Base-by-base conservation (phyloP, 495 filamentous ascomycete genomes). In the Trichoderma virens region DNA sequence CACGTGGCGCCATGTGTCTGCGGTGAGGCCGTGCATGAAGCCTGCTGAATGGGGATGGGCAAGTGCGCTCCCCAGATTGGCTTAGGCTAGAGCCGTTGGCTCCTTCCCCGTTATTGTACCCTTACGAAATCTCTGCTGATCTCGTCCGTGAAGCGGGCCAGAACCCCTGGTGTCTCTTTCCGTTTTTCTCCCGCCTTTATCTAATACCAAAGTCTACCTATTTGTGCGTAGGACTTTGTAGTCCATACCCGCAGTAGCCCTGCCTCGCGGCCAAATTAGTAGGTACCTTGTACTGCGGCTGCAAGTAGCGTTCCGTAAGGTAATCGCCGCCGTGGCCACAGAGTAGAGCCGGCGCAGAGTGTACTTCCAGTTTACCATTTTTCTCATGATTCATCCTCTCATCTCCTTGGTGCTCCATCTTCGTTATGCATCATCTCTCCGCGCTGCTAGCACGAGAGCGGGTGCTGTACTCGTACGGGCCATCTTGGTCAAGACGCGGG, bases 91-190 rank as follows among this genome's bases (percentile, higher is more conserved):
- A 56, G 51, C 51, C 25, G 51, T 28, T 56, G 51, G 23, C 16
- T 56, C 25, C 27, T 56, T 56, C 51, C 51, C 51, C 51, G 51
- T 56, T 30, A n/a, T 56, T 14, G 5, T 28, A 27, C 3, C 51
- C 51, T 27, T 28, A 9, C 23, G 28, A 30, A 56, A 56, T 56
- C 51, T 27, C 51, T 56, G 51, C 51, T 56, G 51, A 56, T 56
- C 51, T 56, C 25, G 51, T 56, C 27, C 11, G 4, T 5, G 51
- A 56, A 30, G 51, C 51, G 51, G 51, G 51, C 27, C 51, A 30
- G n/a, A 47, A 56, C 51, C 51, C 51, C 51, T 56, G 51, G 27
- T 30, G 51, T 51, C 25, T 56, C 51, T 56, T 56, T 56, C 51
- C 51, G 51, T 13, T 30, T 56, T 56, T 56, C n/a, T 56, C 25